Evolutionary conservation across 805 yeast genomes (phyloP).

Genomic region (Debaryomyces maramus): DNA sequence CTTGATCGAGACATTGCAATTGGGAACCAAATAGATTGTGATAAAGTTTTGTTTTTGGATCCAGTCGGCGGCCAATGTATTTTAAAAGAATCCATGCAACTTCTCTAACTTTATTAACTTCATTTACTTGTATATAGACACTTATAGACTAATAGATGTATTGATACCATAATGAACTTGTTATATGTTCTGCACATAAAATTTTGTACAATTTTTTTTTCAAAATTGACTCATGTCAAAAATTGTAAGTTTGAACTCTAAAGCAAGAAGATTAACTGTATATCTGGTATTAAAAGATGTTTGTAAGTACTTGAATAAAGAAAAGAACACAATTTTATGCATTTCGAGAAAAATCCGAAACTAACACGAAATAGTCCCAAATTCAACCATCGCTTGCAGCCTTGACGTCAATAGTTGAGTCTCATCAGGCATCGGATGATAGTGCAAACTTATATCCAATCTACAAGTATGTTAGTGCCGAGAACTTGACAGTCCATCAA

Average conservation of each 20-base stretch:
- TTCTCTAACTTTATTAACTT: background rate
- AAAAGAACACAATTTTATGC: background rate
- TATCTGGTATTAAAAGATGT: background rate
- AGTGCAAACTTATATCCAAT: slow-evolving; percentile 78
- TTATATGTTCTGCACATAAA: slow-evolving; percentile 8
- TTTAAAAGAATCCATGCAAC: slow-evolving; percentile 21
- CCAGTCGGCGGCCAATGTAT: slow-evolving; percentile 41
- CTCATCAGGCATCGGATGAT: slow-evolving; percentile 10
- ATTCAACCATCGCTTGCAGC: slow-evolving; percentile 40
- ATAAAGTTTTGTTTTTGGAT: slow-evolving; percentile 44
- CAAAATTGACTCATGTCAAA: background rate
- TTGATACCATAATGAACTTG: background rate
- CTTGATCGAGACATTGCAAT: slow-evolving; percentile 20
- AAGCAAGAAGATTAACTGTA: no score
- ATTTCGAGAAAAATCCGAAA: background rate
- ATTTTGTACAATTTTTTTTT: slow-evolving; percentile 9
- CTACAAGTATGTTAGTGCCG: slow-evolving; percentile 69
- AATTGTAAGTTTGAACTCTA: background rate
- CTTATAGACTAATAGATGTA: background rate
- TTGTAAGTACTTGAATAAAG: background rate
- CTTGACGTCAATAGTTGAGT: slow-evolving; percentile 24
- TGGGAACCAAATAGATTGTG: slow-evolving; percentile 49
- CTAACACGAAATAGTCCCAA: slow-evolving; percentile 16
- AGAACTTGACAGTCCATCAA: slow-evolving; percentile 81
- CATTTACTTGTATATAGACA: background rate